Base-by-base conservation (phyloP, 345 rosid species). In the Gynandropsis gynandra region DNA sequence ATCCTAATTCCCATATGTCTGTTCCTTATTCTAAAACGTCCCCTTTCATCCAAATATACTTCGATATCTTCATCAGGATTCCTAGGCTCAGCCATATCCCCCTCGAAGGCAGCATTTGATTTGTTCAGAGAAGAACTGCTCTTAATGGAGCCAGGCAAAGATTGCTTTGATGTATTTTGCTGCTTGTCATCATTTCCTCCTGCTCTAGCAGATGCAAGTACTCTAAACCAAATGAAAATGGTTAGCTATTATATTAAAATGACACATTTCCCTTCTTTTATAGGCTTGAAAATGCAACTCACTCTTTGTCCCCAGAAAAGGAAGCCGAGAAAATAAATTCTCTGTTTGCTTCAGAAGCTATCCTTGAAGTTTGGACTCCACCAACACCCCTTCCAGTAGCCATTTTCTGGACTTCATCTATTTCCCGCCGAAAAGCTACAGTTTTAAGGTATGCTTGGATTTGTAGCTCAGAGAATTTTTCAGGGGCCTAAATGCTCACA, bases 331-430 rank as follows among this genome's bases (percentile, higher is more conserved):
- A 87, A 58, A 92, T 85, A 72, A 80, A 92, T 68, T 87, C 96
- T 69, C 83, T 80, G 64, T 87, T 87, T 52, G 96, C 89, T 78
- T 92, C 98, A 24, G 96, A 87, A 10, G 98, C 95, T 61, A 87
- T 92, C 57, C 90, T 66, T 49, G 98, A 78, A 69, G 93, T 82
- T 62, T 77, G 93, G 44, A 87, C 77, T 47, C 97, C 98, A 69
- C 80, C 85, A 35, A 87, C 73, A 40, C 77, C 93, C 50, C 73
- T 76, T 62, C 95, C 96, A 70, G 85, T 78, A 46, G 98, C 89
- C 65, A 81, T 72, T 73, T 73, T 87, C 76, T 92, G 97, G 54
- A 85, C 96, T 70, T 85, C 85, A 63, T 84, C 75, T 68, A 92
- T 92, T 63, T 92, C 95, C 33, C 90, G 93, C 36, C 98, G 96